Conservation (phyloP, 805 yeast genomes). For the Schwanniomyces occidentalis region DNA sequence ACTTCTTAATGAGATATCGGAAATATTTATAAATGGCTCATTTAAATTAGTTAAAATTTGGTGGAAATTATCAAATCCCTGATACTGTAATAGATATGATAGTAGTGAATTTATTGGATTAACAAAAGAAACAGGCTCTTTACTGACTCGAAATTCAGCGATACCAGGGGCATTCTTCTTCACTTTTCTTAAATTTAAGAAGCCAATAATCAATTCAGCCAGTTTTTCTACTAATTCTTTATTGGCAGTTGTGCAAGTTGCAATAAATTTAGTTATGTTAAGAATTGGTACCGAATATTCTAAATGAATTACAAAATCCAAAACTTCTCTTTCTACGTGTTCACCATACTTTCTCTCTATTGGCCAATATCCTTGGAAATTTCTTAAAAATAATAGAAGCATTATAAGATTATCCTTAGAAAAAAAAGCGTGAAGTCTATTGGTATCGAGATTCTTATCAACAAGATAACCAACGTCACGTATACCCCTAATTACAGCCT, state of each 20-base stretch:
- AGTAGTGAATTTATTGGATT: constrained; percentile 61
- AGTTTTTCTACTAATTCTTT: constrained; percentile 26
- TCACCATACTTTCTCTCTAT: constrained; percentile 63
- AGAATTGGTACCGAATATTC: constrained; percentile 47
- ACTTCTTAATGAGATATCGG: constrained; percentile 61
- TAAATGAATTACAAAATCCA: constrained; percentile 50
- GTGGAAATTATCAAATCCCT: constrained; percentile 23
- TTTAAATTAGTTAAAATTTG: constrained; percentile 12
- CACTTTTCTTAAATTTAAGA: constrained; percentile 25
- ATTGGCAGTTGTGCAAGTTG: constrained; percentile 14
- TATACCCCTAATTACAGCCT: constrained; percentile 31
- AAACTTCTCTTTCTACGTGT: constrained; percentile 62
- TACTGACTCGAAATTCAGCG: constrained; percentile 45
- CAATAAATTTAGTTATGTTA: constrained; percentile 40
- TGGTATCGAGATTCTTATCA: constrained; percentile 19
- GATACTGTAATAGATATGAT: constrained; percentile 42
- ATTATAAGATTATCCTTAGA: constrained; percentile 39
- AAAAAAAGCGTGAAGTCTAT: constrained; percentile 23
- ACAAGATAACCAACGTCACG: constrained; percentile 29
- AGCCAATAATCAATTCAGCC: constrained; percentile 28
- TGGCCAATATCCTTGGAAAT: constrained; percentile 60
- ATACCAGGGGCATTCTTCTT: constrained; percentile 27
- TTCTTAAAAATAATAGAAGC: constrained; percentile 47
- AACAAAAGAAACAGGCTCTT: constrained; percentile 53
- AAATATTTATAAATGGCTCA: constrained; percentile 44